Evolutionary conservation across 805 yeast genomes (phyloP).

Genomic region (Candida railenensis): DNA sequence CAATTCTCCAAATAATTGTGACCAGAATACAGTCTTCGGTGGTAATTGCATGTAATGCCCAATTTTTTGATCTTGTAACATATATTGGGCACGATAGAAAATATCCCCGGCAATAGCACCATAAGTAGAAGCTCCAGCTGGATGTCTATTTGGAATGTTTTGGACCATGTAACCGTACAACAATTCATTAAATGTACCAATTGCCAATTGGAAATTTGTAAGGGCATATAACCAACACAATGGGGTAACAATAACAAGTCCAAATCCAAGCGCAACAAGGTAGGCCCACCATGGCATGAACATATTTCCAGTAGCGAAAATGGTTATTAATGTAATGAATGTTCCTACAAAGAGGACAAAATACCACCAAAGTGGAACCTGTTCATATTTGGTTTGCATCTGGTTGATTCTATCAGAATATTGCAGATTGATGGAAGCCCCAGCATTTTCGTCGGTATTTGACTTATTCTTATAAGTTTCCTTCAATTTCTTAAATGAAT

Average conservation of each 20-base stretch:
- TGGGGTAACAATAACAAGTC: slow-evolving; percentile 47
- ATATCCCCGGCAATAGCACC: slow-evolving; percentile 56
- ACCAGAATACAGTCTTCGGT: slow-evolving; percentile 48
- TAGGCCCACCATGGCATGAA: slow-evolving; percentile 46
- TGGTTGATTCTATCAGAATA: slow-evolving; percentile 45
- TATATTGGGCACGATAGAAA: slow-evolving; percentile 23
- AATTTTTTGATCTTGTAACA: slow-evolving; percentile 32
- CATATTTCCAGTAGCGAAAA: slow-evolving; percentile 31
- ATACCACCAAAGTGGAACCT: slow-evolving; percentile 48
- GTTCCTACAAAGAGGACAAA: slow-evolving; percentile 31
- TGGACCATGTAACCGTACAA: slow-evolving; percentile 48
- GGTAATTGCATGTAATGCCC: slow-evolving; percentile 57
- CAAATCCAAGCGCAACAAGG: slow-evolving; percentile 42
- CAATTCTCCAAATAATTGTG: slow-evolving; percentile 52
- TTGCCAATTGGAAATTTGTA: slow-evolving; percentile 51
- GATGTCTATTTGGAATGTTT: slow-evolving; percentile 30
- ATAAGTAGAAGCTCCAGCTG: slow-evolving; percentile 48
- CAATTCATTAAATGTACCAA: slow-evolving; percentile 52
- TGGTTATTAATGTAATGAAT: slow-evolving; percentile 30
- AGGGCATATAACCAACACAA: slow-evolving; percentile 50
- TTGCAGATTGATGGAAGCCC: slow-evolving; percentile 11
- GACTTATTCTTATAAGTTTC: slow-evolving; percentile 3
- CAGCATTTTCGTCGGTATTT: not conserved
- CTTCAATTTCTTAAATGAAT: slow-evolving; percentile 14
- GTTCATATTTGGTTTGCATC: slow-evolving; percentile 35